Percentiles rank a stretch among this genome's conserved stretches.
phyloP scores from a whole-genome alignment of 495 filamentous ascomycete species.

The Rusavskia elegans region DNA sequence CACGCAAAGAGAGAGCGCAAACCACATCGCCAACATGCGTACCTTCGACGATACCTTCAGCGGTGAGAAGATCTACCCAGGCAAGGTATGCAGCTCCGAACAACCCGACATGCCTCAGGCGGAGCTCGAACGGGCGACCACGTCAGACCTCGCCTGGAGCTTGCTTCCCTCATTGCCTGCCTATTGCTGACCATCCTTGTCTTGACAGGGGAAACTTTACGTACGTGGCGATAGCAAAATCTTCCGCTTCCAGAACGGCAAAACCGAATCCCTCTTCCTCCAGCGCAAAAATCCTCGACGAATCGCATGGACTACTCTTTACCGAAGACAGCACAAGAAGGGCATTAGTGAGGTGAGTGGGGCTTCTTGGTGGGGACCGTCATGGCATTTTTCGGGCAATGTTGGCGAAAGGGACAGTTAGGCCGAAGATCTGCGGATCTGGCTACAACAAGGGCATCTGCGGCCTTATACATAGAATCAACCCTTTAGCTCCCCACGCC shows the following conservation, averaged over 20 bases:
- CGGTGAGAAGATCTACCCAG: slow-evolving; percentile 96
- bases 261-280: slow-evolving; percentile 98
- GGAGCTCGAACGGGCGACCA: too few species aligned
- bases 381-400: not conserved
- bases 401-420: not conserved
- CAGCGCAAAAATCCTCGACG: slow-evolving; percentile 99
- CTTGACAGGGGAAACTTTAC: slow-evolving; percentile 83
- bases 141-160: not conserved
- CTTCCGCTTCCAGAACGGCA: slow-evolving; percentile 99
- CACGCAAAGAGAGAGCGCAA: not conserved
- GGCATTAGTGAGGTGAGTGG: slow-evolving; percentile 94
- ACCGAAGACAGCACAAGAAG: slow-evolving; percentile 98
- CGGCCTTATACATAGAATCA: not conserved
- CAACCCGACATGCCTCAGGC: too few species aligned
- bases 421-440: not conserved
- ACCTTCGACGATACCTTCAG: slow-evolving; percentile 98
- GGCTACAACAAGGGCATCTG: too few species aligned
- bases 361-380: not conserved
- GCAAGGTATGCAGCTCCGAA: slow-evolving; percentile 57
- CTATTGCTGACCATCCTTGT: not conserved
- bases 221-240: slow-evolving; percentile 99
- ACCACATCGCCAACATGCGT: slow-evolving; percentile 61
- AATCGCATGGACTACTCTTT: slow-evolving; percentile 97
- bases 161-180: not conserved
- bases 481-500: not conserved